A percentile compares a stretch with the other conserved stretches of the same genome.
These are phyloP conservation scores for Penicillium canariense DNA, from an alignment of 495 filamentous ascomycete genomes.

Conservation along the genomic window DNA sequence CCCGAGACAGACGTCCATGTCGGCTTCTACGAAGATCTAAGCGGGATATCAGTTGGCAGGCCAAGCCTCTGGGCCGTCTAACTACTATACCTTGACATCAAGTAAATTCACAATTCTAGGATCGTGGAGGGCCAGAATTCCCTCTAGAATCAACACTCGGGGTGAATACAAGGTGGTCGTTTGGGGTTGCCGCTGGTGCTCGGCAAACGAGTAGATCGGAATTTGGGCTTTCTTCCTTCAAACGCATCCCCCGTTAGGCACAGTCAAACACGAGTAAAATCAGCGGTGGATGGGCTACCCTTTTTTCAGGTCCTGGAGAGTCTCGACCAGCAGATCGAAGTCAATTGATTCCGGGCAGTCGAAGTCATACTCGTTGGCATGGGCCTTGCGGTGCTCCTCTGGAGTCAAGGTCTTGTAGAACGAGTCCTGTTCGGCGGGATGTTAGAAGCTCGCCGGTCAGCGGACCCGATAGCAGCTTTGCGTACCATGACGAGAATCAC, in stretches of 20 bases:
- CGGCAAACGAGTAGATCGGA: slow-evolving; percentile 91
- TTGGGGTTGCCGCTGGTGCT: slow-evolving; percentile 74
- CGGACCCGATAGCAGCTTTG: neutral
- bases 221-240: slow-evolving; percentile 85
- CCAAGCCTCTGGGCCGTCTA: neutral
- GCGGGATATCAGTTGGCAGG: slow-evolving; percentile 2
- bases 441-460: slow-evolving; percentile 23
- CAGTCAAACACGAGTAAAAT: slow-evolving; percentile 2
- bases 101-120: slow-evolving; percentile 79
- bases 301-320: slow-evolving; percentile 77
- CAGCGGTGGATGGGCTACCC: slow-evolving; percentile 60
- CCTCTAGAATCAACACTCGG: slow-evolving; percentile 92
- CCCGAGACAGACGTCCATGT: slow-evolving; percentile 89
- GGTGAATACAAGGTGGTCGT: slow-evolving; percentile 92
- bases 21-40: slow-evolving; percentile 91
- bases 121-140: slow-evolving; percentile 93
- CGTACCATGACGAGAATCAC: slow-evolving; percentile 93
- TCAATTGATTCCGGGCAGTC: slow-evolving; percentile 93
- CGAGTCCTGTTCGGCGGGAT: slow-evolving; percentile 64
- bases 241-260: slow-evolving; percentile 5
- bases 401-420: slow-evolving; percentile 85
- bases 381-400: slow-evolving; percentile 73
- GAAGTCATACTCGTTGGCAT: slow-evolving; percentile 91
- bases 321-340: slow-evolving; percentile 85
- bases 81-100: slow-evolving; percentile 74